These are phyloP conservation scores for Fusarium circinatum DNA, from an alignment of 2,329 filamentous ascomycete genomes.

Conservation along the genomic window DNA sequence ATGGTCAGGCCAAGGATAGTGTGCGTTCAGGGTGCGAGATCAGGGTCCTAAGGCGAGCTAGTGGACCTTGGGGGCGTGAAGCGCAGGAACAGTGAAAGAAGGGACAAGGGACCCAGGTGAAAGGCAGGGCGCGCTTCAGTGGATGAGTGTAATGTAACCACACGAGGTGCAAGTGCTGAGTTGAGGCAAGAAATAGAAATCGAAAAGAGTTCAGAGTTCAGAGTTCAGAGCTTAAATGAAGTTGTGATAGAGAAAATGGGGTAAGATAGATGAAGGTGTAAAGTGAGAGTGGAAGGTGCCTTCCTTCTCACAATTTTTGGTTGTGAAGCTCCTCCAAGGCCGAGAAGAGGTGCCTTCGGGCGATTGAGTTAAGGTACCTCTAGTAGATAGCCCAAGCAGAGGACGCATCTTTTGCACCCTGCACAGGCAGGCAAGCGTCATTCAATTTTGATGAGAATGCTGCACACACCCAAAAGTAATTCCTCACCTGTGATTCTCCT, in stretches of 20 bases:
- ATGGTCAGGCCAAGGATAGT: constrained; percentile 29
- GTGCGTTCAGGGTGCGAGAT: background rate
- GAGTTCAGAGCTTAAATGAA: background rate
- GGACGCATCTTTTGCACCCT: background rate
- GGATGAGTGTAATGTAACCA: background rate
- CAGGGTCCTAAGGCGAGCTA: constrained; percentile 27
- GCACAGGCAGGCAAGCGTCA: background rate
- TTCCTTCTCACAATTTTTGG: background rate
- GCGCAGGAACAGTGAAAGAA: background rate
- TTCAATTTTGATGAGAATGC: background rate
- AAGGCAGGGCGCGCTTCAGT: background rate
- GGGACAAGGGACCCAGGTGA: background rate
- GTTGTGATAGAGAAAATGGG: background rate
- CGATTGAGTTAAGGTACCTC: background rate
- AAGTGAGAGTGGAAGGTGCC: background rate
- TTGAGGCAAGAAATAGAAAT: background rate
- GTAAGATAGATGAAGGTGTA: background rate
- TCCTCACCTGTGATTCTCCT: background rate
- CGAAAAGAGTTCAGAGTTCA: background rate
- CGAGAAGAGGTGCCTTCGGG: background rate
- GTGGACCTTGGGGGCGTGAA: constrained; percentile 22
- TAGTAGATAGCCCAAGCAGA: background rate
- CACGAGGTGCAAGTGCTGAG: background rate
- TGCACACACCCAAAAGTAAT: background rate
- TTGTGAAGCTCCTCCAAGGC: background rate